A percentile compares a stretch with the other conserved stretches of the same genome.
phyloP scores from a whole-genome alignment of 1,284 basidiomycete species.

The Phylloporus sp. region DNA sequence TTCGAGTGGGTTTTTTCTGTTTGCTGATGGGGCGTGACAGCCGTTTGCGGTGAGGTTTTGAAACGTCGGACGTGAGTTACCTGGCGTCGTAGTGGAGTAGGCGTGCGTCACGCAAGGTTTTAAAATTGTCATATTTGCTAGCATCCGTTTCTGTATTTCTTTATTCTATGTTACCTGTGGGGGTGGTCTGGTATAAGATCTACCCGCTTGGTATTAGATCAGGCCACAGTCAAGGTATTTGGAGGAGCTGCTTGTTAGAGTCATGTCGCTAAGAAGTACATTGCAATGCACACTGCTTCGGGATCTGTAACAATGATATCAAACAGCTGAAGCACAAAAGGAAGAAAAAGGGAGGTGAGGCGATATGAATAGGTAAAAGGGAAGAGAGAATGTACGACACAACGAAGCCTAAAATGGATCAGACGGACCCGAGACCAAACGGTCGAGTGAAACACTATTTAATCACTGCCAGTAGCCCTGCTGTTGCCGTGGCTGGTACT shows the following conservation, averaged over 20 bases:
- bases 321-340: constrained; percentile 36
- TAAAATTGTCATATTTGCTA: neutral
- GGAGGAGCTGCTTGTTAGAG: constrained; percentile 21
- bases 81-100: too few species aligned
- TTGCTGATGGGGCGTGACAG: neutral
- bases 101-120: too few species aligned
- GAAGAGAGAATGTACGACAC: constrained; percentile 16
- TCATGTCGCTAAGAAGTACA: constrained; percentile 35
- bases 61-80: too few species aligned
- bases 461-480: constrained; percentile 73
- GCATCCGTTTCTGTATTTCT: constrained; percentile 11
- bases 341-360: constrained; percentile 19
- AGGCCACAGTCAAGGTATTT: neutral
- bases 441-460: constrained; percentile 18
- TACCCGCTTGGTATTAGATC: too few species aligned
- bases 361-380: constrained; percentile 23
- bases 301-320: constrained; percentile 33
- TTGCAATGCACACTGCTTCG: constrained; percentile 32
- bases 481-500: constrained; percentile 67
- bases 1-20: constrained; percentile 11
- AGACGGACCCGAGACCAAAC: constrained; percentile 1
- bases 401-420: constrained; percentile 11
- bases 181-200: too few species aligned
- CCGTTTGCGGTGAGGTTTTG: constrained; percentile 6
- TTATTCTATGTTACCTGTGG: neutral